A percentile compares a stretch with the other conserved stretches of the same genome.
Conservation (phyloP, 768 basidiomycete species). For the Naematelia encephala region DNA sequence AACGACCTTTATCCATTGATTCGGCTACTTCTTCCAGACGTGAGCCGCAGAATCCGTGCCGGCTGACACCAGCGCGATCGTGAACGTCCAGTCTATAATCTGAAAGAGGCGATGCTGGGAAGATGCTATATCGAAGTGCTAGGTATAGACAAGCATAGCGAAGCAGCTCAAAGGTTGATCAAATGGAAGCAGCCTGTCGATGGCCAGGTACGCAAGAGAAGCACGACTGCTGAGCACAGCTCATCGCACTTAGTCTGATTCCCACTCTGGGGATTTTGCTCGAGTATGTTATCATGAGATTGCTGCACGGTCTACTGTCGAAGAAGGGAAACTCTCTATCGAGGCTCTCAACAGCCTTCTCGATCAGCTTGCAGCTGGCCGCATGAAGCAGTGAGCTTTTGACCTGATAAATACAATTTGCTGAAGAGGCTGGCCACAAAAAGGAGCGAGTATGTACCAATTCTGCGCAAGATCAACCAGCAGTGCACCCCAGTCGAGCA, state of each 20-base stretch:
- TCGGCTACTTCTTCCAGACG: conserved; percentile 83
- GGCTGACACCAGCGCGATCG: conserved; percentile 70
- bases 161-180: conserved; percentile 73
- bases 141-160: conserved; percentile 72
- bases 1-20: conserved; percentile 84
- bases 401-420: conserved; percentile 14
- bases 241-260: conserved; percentile 18
- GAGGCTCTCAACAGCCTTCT: conserved; percentile 77
- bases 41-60: conserved; percentile 51
- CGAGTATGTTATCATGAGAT: conserved; percentile 83
- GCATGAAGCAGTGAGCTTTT: conserved; percentile 52
- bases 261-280: conserved; percentile 73
- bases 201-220: conserved; percentile 38
- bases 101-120: conserved; percentile 92
- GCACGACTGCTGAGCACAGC: background rate
- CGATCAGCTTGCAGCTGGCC: conserved; percentile 70
- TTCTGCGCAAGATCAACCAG: conserved; percentile 63
- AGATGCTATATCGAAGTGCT: conserved; percentile 89
- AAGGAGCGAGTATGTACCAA: conserved; percentile 71
- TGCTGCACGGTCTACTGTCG: conserved; percentile 67
- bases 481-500: conserved; percentile 81
- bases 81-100: conserved; percentile 83
- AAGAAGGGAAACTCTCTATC: conserved; percentile 66
- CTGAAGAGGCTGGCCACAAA: background rate
- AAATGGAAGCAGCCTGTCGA: conserved; percentile 68